Evolutionary conservation across 2,329 filamentous ascomycete genomes (phyloP), one percentile per base, ranked within the genome.

Genomic region (Trichoderma simmonsii): DNA sequence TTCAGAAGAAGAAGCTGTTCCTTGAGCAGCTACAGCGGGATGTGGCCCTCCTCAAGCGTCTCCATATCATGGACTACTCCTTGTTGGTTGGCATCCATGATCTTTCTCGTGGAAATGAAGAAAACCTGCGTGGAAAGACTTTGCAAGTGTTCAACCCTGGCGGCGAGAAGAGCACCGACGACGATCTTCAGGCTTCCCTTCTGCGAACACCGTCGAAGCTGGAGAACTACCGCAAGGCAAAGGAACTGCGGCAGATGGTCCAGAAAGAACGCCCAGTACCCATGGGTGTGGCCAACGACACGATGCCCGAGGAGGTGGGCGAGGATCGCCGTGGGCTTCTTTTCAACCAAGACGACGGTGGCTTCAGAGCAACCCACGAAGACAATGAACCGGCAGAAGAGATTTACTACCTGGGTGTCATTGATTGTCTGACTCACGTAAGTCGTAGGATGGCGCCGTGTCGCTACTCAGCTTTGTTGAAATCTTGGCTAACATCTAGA

Each of bases 31-130:
- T 99, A 78, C 89, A 94, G 76, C 89, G 89, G 73, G 96, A 99
- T 80, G 96, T 99, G 9, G 89, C 90, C 67, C 85, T 99, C 36
- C 84, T 99, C 73, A 94, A 98, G 82, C 90, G 88, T 77, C 86
- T 98, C 57, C 92, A 97, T 77, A 98, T 99, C 77, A 99, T 99
- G 96, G 96, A 99, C 81, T 99, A 99, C 82, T 98, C 95, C 11
- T 88, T 99, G 73, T 87, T 99, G 48, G 90, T 99, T 70, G 96
- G 96, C 64, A 96, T 98, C 65, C 96, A 99, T 79, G 96, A 99
- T 79, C 82, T 97, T 24, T 89, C 90, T 70, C 91, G 93, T 76
- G 96, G 96, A 34, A 99, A 99, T 79, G 94, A 98, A 77, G 96
- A 99, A 80, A 97, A 98, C 71, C 85, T 99, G 60, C 92, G 90